A percentile compares a stretch with the other conserved stretches of the same genome.
phyloP scores from a whole-genome alignment of 305 asterid genomes.

The Fraxinus platypoda region DNA sequence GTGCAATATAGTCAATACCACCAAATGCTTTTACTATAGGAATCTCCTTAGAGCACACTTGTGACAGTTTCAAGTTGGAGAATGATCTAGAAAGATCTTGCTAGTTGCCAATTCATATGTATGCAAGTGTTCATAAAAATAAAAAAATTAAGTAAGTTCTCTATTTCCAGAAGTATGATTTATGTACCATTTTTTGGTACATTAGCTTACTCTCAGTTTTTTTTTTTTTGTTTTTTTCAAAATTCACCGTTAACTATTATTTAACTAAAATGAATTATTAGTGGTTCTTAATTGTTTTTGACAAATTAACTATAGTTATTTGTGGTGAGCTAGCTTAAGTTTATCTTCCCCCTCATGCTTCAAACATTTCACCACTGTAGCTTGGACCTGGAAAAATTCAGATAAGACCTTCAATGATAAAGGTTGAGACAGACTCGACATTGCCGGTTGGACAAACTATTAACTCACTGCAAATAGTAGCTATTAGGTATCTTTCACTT shows the following conservation, averaged over 20 bases:
- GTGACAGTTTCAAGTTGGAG: background rate
- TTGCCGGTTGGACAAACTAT: slow-evolving; percentile 29
- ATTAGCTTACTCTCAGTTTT: background rate
- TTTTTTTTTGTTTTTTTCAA: background rate
- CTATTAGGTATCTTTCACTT: slow-evolving; percentile 45
- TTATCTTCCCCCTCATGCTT: slow-evolving; percentile 1
- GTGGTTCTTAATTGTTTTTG: background rate
- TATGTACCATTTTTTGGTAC: background rate
- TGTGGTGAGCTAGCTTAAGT: background rate
- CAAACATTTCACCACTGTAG: slow-evolving; percentile 28
- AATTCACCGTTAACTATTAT: background rate
- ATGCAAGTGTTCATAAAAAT: background rate
- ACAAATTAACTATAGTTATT: background rate
- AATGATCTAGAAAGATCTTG: background rate
- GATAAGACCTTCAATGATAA: slow-evolving; percentile 80
- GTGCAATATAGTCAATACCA: background rate
- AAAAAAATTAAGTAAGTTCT: background rate
- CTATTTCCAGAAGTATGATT: background rate
- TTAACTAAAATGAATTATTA: background rate
- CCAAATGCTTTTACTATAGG: background rate
- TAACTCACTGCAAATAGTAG: slow-evolving; percentile 69
- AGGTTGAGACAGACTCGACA: slow-evolving; percentile 54
- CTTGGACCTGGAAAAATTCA: slow-evolving; percentile 61
- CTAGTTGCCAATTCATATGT: background rate
- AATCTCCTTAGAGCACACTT: background rate